phyloP scores from a whole-genome alignment of 2,329 filamentous ascomycete genomes.

The Fusarium siculi region DNA sequence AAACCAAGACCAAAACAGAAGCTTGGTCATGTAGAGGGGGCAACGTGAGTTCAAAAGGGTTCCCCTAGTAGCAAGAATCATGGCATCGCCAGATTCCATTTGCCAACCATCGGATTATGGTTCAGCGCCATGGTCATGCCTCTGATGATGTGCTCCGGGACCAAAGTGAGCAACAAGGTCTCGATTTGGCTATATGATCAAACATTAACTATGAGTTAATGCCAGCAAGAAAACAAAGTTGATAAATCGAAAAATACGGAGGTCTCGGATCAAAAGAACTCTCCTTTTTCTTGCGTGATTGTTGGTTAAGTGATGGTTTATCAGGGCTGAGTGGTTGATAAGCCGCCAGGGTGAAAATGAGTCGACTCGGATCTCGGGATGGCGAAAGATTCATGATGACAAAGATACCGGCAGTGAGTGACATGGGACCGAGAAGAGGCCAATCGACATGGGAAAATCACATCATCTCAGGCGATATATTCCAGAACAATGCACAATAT shows the following conservation, averaged over 20 bases:
- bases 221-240: background rate
- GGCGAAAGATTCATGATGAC: conserved; percentile 21
- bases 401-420: background rate
- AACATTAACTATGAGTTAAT: background rate
- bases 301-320: conserved; percentile 2
- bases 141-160: conserved; percentile 39
- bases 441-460: conserved; percentile 17
- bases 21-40: background rate
- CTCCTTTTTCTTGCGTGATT: background rate
- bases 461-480: conserved; percentile 27
- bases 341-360: conserved; percentile 9
- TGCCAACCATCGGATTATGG: conserved; percentile 20
- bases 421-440: background rate
- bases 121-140: conserved; percentile 22
- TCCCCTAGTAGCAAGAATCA: background rate
- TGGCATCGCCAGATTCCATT: conserved; percentile 17
- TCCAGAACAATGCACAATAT: background rate
- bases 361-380: conserved; percentile 36
- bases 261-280: conserved; percentile 1
- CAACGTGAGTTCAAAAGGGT: conserved; percentile 1
- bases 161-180: conserved; percentile 31
- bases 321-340: conserved; percentile 9
- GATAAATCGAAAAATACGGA: background rate
- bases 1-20: conserved; percentile 5
- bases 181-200: conserved; percentile 16